Evolutionary conservation across 2,329 filamentous ascomycete species (phyloP), one percentile per base, ranked within the genome.

Genomic region (Ascochyta fabae): DNA sequence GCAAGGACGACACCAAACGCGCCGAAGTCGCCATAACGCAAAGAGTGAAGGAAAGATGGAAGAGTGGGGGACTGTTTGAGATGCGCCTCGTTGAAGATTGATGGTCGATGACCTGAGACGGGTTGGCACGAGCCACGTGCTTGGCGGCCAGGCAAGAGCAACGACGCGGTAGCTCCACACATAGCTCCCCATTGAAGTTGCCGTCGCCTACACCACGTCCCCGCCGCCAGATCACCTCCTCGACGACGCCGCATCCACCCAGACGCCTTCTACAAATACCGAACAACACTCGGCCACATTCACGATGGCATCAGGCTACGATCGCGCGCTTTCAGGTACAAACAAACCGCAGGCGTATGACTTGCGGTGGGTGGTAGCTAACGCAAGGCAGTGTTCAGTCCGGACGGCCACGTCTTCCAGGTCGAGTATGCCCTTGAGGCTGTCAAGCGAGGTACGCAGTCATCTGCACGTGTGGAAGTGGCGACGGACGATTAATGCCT

Each of bases 361-460:
- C 41, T 36, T 35, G n/a, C 19, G 44, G 48, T 34, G 22, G 47
- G 48, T 34, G 22, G 47, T 49, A 70, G 64, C 70, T 73, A 67
- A 71, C 60, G 40, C 58, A 31, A 24, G 75, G 64, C 70, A 96
- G 93, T 96, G 77, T 97, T 97, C 74, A 98, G 94, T 86, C 95
- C 95, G 73, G 95, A 99, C 81, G 95, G 95, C 80, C 95, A 99
- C 83, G 95, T 99, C 72, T 99, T 99, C 82, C 95, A 99, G 81
- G 95, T 99, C 73, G 95, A 99, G 85, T 99, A 99, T 86, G 95
- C 95, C 53, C 90, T 96, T 67, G 95, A 99, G 82, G 95, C 95
- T 67, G 95, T 99, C 67, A 99, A 99, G 85, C 83, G 95, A 92
- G 95, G 94, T 95, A 81, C 27, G 65, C n/a, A 13, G 19, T 42